phyloP scores from a whole-genome alignment of 2,329 filamentous ascomycete species.

The Chalara sp. region DNA sequence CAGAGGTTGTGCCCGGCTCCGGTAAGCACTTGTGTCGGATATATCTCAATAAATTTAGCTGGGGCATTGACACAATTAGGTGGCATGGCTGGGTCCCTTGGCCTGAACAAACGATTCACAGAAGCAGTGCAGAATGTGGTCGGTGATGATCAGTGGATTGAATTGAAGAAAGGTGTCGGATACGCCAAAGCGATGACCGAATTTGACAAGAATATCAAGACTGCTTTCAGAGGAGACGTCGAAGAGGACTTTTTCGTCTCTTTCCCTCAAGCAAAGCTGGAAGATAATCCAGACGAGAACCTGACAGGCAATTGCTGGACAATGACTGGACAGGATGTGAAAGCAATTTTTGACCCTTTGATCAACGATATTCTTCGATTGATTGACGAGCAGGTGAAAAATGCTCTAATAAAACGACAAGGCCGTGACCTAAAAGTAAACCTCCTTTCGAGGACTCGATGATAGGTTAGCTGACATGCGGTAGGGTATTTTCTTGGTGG shows the following conservation, averaged over 20 bases:
- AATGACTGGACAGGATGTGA: neutral
- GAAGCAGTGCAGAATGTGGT: conserved; percentile 19
- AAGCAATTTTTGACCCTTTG: neutral
- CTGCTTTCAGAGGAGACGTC: conserved; percentile 13
- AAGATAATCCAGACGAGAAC: conserved; percentile 15
- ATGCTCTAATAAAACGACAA: neutral
- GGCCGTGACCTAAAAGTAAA: neutral
- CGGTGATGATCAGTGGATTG: conserved; percentile 21
- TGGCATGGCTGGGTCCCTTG: conserved; percentile 21
- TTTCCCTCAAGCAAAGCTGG: conserved; percentile 21
- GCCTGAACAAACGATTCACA: conserved; percentile 22
- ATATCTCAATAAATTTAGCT: too few species aligned
- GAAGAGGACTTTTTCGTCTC: conserved; percentile 22
- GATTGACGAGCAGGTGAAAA: neutral
- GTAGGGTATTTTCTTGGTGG: too few species aligned
- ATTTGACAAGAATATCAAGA: conserved; percentile 28
- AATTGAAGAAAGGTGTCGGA: conserved; percentile 19
- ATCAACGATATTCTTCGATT: neutral
- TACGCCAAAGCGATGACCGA: conserved; percentile 22
- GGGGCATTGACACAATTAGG: conserved; percentile 4
- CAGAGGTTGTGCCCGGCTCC: neutral
- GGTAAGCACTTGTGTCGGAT: neutral
- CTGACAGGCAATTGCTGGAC: conserved; percentile 9
- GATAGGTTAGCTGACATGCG: too few species aligned
- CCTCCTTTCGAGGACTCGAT: too few species aligned